Conservation (phyloP, 1,284 basidiomycete species). For the Apiotrichum gracile region DNA sequence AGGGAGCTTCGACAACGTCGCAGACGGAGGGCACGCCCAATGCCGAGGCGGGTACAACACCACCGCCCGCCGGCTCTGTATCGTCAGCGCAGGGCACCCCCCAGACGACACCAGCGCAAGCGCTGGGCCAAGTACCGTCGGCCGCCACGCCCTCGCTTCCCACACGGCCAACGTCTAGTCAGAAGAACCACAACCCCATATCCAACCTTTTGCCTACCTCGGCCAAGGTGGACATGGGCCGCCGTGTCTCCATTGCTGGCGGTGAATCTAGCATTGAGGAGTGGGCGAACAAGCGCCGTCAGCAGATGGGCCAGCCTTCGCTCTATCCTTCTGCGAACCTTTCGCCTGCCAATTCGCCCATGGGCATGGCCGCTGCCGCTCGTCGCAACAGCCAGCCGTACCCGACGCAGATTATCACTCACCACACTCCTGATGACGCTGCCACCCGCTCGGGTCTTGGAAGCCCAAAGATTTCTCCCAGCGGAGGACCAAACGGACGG, state of each 20-base stretch:
- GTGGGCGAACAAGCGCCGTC: slow-evolving; percentile 18
- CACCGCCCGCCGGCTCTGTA: background rate
- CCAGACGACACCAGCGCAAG: background rate
- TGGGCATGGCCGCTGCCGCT: slow-evolving; percentile 34
- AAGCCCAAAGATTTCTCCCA: slow-evolving; percentile 32
- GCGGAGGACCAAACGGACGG: slow-evolving; percentile 20
- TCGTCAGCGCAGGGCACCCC: background rate
- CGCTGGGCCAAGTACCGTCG: background rate
- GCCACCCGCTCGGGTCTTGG: slow-evolving; percentile 3
- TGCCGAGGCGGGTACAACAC: background rate
- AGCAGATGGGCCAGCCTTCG: slow-evolving; percentile 6
- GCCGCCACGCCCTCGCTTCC: background rate
- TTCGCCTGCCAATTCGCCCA: slow-evolving; percentile 17
- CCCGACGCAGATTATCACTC: slow-evolving; percentile 23
- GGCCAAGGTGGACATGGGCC: slow-evolving; percentile 21
- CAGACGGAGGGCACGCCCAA: background rate
- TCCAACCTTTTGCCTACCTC: slow-evolving; percentile 10
- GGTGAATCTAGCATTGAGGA: slow-evolving; percentile 34
- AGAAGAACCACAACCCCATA: background rate
- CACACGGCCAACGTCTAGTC: slow-evolving; percentile 1
- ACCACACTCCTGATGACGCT: slow-evolving; percentile 1
- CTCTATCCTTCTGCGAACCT: background rate
- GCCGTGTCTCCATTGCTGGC: slow-evolving; percentile 32
- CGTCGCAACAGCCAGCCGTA: slow-evolving; percentile 38
- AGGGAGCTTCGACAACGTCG: background rate